Base-by-base conservation (phyloP, 768 basidiomycete species). In the Termitomyces sp. region DNA sequence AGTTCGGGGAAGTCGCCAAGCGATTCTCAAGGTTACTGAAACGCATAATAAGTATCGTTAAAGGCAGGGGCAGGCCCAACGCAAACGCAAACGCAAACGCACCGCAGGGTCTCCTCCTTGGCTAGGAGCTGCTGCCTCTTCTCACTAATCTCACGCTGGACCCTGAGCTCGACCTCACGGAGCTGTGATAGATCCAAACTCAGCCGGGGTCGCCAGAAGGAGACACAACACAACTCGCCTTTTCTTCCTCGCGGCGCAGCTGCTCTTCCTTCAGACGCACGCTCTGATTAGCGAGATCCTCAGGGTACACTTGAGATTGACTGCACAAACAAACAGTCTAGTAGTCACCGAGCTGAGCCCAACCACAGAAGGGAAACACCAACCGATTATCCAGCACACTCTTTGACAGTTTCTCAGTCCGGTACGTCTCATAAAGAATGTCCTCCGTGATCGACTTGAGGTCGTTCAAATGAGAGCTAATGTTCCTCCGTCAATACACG, bases 241-340 rank as follows among this genome's bases (percentile, higher is more conserved):
- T 92, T 77, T 93, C 90, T 69, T 92, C 90, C 69, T 94, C 93
- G 62, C 86, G 78, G 57, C 90, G 83, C 42, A 95, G 84, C 69
- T 94, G 91, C 67, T 95, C 92, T 71, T 94, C 92, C 77, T 94
- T 94, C 75, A 94, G 80, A 56, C 88, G 81, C 39, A 92, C 90
- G 60, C 85, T 86, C 72, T 95, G 92, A 59, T 82, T 89, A 13
- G 89, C 92, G 52, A 95, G 78, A 63, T 94, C 92, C 64, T 92
- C 90, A n/a, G 93, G 90, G 12, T 86, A 77, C 58, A 94, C 85
- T 44, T 86, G 85, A 1, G 86, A 85, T 63, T 88, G 82, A 63
- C 81, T 82, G 59, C 6, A 13, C 9, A 13, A 31, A 50, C n/a
- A 39, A 9, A 46, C 4, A 29, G 29, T 51, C 13, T 15, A 26